A percentile compares a stretch with the other conserved stretches of the same genome.
Conservation (phyloP, 2,329 filamentous ascomycete species). For the Botrytis tulipae region DNA sequence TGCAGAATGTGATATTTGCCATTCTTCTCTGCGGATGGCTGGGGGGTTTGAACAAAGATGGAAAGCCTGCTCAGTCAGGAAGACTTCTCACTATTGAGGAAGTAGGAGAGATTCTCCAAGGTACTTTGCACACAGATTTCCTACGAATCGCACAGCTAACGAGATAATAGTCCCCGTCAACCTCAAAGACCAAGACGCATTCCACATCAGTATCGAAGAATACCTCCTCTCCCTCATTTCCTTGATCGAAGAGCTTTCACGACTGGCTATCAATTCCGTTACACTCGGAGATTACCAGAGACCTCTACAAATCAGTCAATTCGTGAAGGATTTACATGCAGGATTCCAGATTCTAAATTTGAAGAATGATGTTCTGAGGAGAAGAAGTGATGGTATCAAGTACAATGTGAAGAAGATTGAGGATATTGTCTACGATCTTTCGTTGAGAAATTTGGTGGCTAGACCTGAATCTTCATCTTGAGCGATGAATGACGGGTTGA, state of each 20-base stretch:
- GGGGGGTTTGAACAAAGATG: slow-evolving; percentile 62
- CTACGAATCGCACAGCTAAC: slow-evolving; percentile 21
- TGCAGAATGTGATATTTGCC: slow-evolving; percentile 72
- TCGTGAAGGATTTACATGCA: slow-evolving; percentile 92
- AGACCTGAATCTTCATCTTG: slow-evolving; percentile 25
- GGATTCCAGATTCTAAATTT: slow-evolving; percentile 97
- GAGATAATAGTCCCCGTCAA: slow-evolving; percentile 73
- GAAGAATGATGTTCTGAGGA: slow-evolving; percentile 89
- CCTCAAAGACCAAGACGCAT: slow-evolving; percentile 82
- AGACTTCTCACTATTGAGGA: slow-evolving; percentile 85
- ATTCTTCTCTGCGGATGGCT: slow-evolving; percentile 69
- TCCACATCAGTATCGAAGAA: slow-evolving; percentile 96
- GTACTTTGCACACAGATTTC: slow-evolving; percentile 39
- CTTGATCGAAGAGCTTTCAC: slow-evolving; percentile 85
- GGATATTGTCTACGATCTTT: slow-evolving; percentile 95
- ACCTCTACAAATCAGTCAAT: slow-evolving; percentile 82
- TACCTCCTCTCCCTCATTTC: slow-evolving; percentile 87
- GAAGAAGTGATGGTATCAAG: slow-evolving; percentile 89
- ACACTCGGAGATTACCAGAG: slow-evolving; percentile 84
- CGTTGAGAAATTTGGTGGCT: slow-evolving; percentile 76
- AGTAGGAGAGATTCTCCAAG: slow-evolving; percentile 72
- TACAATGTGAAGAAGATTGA: slow-evolving; percentile 98
- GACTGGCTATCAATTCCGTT: slow-evolving; percentile 90
- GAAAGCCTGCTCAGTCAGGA: slow-evolving; percentile 53
- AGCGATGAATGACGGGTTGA: neutral